phyloP scores from a whole-genome alignment of 345 rosid genomes.

The Ceriops decandra region DNA sequence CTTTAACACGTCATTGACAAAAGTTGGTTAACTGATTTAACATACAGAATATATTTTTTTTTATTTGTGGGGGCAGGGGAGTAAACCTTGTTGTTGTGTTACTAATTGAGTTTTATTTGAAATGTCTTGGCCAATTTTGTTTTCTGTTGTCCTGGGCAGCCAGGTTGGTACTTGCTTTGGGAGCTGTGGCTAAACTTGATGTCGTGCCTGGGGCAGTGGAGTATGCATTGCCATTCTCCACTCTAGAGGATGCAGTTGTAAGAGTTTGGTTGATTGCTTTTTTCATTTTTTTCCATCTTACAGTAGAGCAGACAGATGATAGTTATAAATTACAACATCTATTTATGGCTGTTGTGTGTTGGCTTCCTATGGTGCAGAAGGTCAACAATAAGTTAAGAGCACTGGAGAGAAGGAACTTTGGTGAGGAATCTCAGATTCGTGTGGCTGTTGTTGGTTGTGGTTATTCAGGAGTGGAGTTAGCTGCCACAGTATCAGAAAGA shows the following conservation, averaged over 20 bases:
- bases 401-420: constrained; percentile 69
- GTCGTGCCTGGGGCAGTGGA: constrained; percentile 83
- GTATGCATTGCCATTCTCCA: constrained; percentile 82
- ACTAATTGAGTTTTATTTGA: neutral
- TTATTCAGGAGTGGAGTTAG: constrained; percentile 89
- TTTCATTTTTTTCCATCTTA: neutral
- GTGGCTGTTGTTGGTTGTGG: constrained; percentile 95
- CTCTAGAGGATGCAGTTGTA: constrained; percentile 83
- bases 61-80: too few relatives aligned
- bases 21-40: too few relatives aligned
- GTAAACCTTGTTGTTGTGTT: neutral
- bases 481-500: constrained; percentile 92
- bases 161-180: constrained; percentile 99
- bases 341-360: constrained; percentile 13
- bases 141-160: constrained; percentile 63
- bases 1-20: too few relatives aligned
- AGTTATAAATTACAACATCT: neutral
- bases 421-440: constrained; percentile 43
- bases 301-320: neutral
- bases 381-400: constrained; percentile 54
- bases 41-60: too few relatives aligned
- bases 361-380: constrained; percentile 46
- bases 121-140: constrained; percentile 15
- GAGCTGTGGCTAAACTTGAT: constrained; percentile 86
- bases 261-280: constrained; percentile 24